These are phyloP conservation scores for Puccinia novopanici DNA, from an alignment of 1,284 basidiomycete genomes.

Conservation along the genomic window DNA sequence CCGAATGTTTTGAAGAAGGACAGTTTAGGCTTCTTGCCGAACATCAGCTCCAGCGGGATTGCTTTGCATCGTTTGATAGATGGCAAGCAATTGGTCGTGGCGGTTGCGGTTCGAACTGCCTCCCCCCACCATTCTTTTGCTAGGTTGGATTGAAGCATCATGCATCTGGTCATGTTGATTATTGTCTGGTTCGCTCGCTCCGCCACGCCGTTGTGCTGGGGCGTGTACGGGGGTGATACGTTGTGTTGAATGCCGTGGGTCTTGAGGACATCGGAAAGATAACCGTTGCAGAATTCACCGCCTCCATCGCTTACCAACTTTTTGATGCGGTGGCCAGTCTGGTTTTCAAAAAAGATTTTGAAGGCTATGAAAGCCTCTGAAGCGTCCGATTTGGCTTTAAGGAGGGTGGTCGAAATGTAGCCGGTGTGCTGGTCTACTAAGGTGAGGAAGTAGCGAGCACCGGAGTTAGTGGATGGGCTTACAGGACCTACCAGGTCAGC, in stretches of 20 bases:
- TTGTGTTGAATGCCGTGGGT: no score
- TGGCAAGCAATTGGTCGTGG: neutral
- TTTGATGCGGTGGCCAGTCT: neutral
- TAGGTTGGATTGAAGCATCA: neutral
- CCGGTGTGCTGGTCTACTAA: neutral
- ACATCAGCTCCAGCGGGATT: neutral
- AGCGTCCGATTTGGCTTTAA: neutral
- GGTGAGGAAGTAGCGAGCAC: neutral
- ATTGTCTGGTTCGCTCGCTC: neutral
- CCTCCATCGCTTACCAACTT: neutral
- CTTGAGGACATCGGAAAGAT: no score
- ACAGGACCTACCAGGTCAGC: neutral
- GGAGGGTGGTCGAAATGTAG: neutral
- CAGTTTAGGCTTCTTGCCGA: neutral
- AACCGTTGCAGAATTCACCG: no score
- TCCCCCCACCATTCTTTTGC: constrained; percentile 5
- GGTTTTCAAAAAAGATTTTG: neutral
- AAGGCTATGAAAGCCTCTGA: neutral
- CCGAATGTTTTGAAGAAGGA: neutral
- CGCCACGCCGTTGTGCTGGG: no score
- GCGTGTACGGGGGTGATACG: no score
- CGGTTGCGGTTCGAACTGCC: neutral
- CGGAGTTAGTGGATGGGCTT: neutral
- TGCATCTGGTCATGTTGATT: neutral
- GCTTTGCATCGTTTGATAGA: neutral